Conservation (phyloP, 805 yeast species). For the Wickerhamomyces bovis region DNA sequence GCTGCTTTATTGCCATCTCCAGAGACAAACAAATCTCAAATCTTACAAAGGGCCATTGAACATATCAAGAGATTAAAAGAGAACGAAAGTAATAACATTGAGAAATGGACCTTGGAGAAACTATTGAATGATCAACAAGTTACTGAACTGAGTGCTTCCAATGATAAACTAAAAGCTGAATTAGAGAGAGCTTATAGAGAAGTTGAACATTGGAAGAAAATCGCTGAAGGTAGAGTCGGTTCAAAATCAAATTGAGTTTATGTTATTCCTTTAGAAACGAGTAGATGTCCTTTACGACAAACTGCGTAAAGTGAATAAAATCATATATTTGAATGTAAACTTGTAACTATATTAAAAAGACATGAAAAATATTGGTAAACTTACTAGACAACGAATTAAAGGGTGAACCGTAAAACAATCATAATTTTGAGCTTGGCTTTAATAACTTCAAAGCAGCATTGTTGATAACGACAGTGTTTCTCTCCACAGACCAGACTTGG, state of each 20-base stretch:
- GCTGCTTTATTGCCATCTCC: slow-evolving; percentile 74
- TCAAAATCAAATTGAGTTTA: slow-evolving; percentile 4
- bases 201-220: slow-evolving; percentile 74
- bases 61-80: slow-evolving; percentile 86
- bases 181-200: slow-evolving; percentile 90
- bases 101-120: slow-evolving; percentile 93
- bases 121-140: slow-evolving; percentile 87
- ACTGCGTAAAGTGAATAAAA: neutral
- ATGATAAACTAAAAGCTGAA: slow-evolving; percentile 83
- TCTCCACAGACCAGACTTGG: slow-evolving; percentile 77
- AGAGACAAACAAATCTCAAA: slow-evolving; percentile 87
- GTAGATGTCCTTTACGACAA: too few relatives aligned
- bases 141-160: slow-evolving; percentile 74
- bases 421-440: slow-evolving; percentile 27
- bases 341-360: too few relatives aligned
- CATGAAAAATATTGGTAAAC: neutral
- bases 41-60: slow-evolving; percentile 82
- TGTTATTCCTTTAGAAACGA: too few relatives aligned
- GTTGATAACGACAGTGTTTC: slow-evolving; percentile 72
- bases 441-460: slow-evolving; percentile 75
- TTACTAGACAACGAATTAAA: neutral
- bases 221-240: neutral
- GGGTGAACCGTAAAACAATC: slow-evolving; percentile 1
- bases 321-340: neutral
- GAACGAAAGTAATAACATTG: slow-evolving; percentile 82